Percentiles rank a stretch among this genome's conserved stretches.
phyloP scores from a whole-genome alignment of 75 land plant species.

The Ceratopteris richardii region DNA sequence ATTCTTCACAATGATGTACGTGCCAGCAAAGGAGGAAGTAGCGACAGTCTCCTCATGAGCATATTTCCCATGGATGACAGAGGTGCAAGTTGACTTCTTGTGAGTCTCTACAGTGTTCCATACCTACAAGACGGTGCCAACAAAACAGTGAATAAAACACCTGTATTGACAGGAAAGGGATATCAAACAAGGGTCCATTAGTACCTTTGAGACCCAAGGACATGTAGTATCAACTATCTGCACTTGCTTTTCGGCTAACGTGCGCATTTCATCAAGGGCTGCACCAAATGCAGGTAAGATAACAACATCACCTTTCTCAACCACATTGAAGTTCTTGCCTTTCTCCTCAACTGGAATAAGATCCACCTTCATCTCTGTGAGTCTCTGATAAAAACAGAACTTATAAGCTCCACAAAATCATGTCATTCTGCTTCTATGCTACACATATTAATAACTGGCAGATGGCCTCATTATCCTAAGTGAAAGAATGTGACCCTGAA shows the following conservation, averaged over 20 bases:
- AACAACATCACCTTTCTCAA: slow-evolving; percentile 74
- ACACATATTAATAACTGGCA: too few relatives aligned
- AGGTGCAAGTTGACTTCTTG: slow-evolving; percentile 85
- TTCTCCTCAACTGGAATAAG: slow-evolving; percentile 50
- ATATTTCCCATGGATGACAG: slow-evolving; percentile 93
- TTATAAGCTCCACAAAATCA: too few relatives aligned
- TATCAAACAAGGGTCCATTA: background rate
- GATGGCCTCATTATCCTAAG: too few relatives aligned
- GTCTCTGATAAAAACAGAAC: slow-evolving; percentile 43
- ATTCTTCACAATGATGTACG: slow-evolving; percentile 73
- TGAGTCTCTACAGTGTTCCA: slow-evolving; percentile 97
- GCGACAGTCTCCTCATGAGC: slow-evolving; percentile 94
- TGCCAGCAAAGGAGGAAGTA: slow-evolving; percentile 93
- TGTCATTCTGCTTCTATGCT: too few relatives aligned
- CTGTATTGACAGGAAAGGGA: background rate
- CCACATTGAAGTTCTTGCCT: slow-evolving; percentile 58
- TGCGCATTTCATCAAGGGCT: slow-evolving; percentile 74
- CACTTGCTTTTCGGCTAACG: slow-evolving; percentile 62
- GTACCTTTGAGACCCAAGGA: slow-evolving; percentile 96
- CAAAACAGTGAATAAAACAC: slow-evolving; percentile 1
- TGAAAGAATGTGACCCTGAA: too few relatives aligned
- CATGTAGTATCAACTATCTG: slow-evolving; percentile 98
- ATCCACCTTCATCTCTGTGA: slow-evolving; percentile 78
- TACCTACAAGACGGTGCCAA: slow-evolving; percentile 38
- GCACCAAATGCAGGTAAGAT: slow-evolving; percentile 96